Conservation (phyloP, 495 filamentous ascomycete genomes). For the Penicillium macrosclerotiorum region DNA sequence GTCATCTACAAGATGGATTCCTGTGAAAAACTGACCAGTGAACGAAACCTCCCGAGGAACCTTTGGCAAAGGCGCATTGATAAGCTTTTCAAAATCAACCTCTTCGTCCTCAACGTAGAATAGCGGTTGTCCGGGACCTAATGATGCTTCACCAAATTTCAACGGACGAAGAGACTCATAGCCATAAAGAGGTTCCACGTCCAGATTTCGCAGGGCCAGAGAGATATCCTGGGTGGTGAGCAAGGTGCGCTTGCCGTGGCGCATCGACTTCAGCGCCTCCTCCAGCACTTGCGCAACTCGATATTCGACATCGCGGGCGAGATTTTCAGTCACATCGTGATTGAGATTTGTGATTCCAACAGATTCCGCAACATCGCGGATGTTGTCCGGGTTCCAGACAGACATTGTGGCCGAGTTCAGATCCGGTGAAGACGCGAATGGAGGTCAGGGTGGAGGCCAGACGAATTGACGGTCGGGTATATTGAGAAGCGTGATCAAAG, state of each 20-base stretch:
- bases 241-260: constrained; percentile 75
- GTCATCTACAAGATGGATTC: too few relatives aligned
- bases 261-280: constrained; percentile 94
- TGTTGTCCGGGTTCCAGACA: constrained; percentile 95
- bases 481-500: constrained; percentile 1
- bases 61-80: constrained; percentile 91
- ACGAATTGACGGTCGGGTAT: neutral
- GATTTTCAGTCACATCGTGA: constrained; percentile 78
- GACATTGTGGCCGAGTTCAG: constrained; percentile 36
- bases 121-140: constrained; percentile 91
- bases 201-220: constrained; percentile 75
- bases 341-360: constrained; percentile 77
- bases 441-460: neutral
- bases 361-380: constrained; percentile 92
- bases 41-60: constrained; percentile 91
- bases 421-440: neutral
- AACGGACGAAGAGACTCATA: constrained; percentile 88
- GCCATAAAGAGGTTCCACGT: constrained; percentile 93
- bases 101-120: constrained; percentile 99
- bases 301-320: constrained; percentile 93
- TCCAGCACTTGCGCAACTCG: constrained; percentile 87
- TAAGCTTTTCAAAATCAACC: constrained; percentile 97
- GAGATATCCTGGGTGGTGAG: constrained; percentile 84
- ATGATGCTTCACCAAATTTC: constrained; percentile 86
- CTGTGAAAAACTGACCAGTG: constrained; percentile 67